Base-by-base conservation (phyloP, 371 early-diverging fungal genomes). In the Fennellomyces sp. region DNA sequence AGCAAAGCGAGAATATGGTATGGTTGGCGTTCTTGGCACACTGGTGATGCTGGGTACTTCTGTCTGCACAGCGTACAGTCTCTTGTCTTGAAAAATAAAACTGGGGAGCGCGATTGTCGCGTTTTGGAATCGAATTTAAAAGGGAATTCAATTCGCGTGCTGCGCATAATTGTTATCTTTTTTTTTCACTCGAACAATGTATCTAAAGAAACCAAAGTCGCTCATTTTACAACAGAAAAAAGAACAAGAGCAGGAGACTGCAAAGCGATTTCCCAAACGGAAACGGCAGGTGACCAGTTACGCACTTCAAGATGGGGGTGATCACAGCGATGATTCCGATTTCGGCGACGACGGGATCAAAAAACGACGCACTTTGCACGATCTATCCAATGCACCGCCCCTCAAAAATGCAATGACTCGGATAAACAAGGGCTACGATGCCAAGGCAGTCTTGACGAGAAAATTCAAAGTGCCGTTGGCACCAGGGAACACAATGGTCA, bases 401-500 rank as follows among this genome's bases (percentile, higher is more conserved):
- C 54, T 63, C 8, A 61, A 59, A 12, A 55, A 61, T 47, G 65
- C 70, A 21, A 50, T 66, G 3, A 50, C 60, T 17, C 69, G 70
- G 11, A 52, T 56, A 19, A 62, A 68, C 11, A 73, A 70, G 38
- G 54, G 63, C 30, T 70, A 69, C 52, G 74, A 74, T 65, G 64
- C 75, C 2, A 42, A 63, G 17, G 56, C 73, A 15, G 58, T 70
- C 5, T 49, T 80, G 0, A 65, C 49, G 2, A 68, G 66, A 42
- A 76, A 76, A 52, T 80, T 80, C 62, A 60, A 69, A 39, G 70
- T 76, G 6, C 80, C 80, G 12, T 60, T 66, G 35, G n/a, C 54
- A 13, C 39, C 23, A 12, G 33, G 30, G 7, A 58, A 28, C 27
- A 1, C 30, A 47, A 29, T 17, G 15, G 11, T 26, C 15, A 38